These are phyloP conservation scores for Boletus patriciae DNA, from an alignment of 768 basidiomycete species.

Conservation along the genomic window DNA sequence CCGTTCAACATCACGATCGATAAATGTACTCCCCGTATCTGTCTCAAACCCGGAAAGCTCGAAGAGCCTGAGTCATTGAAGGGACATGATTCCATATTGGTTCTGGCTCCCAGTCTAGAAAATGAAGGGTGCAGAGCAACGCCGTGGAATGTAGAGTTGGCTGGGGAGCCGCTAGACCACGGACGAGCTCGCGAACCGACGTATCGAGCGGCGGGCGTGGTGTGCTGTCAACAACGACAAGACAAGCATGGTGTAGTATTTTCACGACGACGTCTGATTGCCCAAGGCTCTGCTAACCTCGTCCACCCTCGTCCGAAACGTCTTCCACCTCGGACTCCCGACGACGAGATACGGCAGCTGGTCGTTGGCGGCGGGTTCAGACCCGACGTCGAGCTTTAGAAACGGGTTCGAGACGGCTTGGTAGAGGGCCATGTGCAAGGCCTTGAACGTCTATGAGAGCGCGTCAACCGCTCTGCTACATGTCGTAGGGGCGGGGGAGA, in stretches of 20 bases:
- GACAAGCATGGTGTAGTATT: background rate
- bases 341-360: slow-evolving; percentile 56
- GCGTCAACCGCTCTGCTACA: background rate
- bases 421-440: slow-evolving; percentile 86
- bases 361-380: slow-evolving; percentile 49
- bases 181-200: slow-evolving; percentile 27
- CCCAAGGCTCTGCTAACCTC: slow-evolving; percentile 67
- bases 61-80: slow-evolving; percentile 78
- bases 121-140: slow-evolving; percentile 9
- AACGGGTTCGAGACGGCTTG: slow-evolving; percentile 85
- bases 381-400: slow-evolving; percentile 57
- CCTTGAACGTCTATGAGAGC: slow-evolving; percentile 71
- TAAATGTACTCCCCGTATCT: slow-evolving; percentile 78
- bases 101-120: slow-evolving; percentile 32
- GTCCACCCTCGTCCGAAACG: slow-evolving; percentile 69
- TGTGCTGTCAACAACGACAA: background rate
- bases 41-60: slow-evolving; percentile 74
- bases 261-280: slow-evolving; percentile 32
- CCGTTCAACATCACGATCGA: background rate
- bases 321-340: slow-evolving; percentile 66
- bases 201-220: background rate
- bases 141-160: slow-evolving; percentile 24
- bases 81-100: slow-evolving; percentile 61
- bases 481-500: background rate
- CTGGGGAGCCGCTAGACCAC: slow-evolving; percentile 27